Evolutionary conservation across 192 early-diverging fungal genomes (phyloP).

Genomic region (Endogone sp.): DNA sequence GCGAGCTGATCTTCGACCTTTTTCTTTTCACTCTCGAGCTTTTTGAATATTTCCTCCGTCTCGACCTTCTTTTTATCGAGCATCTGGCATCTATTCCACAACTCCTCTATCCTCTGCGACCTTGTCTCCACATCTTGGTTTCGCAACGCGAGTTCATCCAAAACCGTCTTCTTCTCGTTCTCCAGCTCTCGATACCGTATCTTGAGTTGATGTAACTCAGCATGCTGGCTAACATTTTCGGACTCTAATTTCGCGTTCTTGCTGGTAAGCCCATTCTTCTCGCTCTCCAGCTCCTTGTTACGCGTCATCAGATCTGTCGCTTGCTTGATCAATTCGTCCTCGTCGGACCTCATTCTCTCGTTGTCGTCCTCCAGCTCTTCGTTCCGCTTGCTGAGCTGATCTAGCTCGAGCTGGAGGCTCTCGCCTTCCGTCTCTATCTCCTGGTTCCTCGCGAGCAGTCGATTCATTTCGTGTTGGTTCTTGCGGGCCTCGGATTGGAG

Average conservation of each 20-base stretch:
- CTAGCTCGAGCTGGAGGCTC: neutral
- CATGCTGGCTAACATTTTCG: too few relatives aligned
- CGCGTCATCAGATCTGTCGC: neutral
- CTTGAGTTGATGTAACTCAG: too few relatives aligned
- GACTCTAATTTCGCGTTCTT: neutral
- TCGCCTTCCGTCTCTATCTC: neutral
- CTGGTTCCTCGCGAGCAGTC: neutral
- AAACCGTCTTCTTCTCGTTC: neutral
- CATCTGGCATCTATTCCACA: neutral
- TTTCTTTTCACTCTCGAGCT: neutral
- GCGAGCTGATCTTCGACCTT: neutral
- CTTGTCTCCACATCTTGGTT: neutral
- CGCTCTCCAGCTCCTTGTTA: neutral
- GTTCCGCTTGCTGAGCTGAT: neutral
- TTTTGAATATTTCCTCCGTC: neutral
- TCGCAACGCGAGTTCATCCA: neutral
- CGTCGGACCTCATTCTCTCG: neutral
- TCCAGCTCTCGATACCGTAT: neutral
- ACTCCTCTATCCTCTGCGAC: neutral
- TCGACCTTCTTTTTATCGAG: neutral
- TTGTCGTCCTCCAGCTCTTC: neutral
- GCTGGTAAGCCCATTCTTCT: neutral
- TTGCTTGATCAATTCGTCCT: neutral
- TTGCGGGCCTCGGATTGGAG: neutral
- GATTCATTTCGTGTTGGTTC: neutral